A percentile compares a stretch with the other conserved stretches of the same genome.
Conservation (phyloP, 306 rosid species). For the Cucumis sativus region DNA sequence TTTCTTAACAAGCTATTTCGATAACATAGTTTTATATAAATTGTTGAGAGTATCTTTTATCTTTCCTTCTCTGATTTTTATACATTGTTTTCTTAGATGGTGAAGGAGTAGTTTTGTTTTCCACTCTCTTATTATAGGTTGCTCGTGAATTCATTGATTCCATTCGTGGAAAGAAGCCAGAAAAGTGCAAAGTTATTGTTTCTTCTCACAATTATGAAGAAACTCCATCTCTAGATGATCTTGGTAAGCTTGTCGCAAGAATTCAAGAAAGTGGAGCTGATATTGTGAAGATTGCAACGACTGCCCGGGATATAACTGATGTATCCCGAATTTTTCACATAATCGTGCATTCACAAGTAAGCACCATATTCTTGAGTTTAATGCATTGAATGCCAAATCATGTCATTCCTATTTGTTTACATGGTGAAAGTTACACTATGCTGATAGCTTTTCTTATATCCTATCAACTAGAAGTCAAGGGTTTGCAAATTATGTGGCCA, state of each 20-base stretch:
- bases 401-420: background rate
- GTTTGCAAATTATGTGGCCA: background rate
- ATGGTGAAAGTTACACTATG: background rate
- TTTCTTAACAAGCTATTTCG: background rate
- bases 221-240: slow-evolving; percentile 46
- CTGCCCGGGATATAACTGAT: slow-evolving; percentile 51
- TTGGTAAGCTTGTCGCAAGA: slow-evolving; percentile 43
- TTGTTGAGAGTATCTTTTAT: background rate
- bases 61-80: background rate
- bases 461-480: background rate
- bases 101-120: background rate
- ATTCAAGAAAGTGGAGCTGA: slow-evolving; percentile 58
- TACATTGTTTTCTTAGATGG: background rate
- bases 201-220: slow-evolving; percentile 54
- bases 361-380: background rate
- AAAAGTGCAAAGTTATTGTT: slow-evolving; percentile 40
- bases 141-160: slow-evolving; percentile 32
- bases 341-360: slow-evolving; percentile 44
- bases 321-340: slow-evolving; percentile 44
- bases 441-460: background rate
- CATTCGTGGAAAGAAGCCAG: slow-evolving; percentile 35
- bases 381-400: background rate
- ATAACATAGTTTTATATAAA: background rate
- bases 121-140: slow-evolving; percentile 24
- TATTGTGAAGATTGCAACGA: slow-evolving; percentile 56